phyloP scores from a whole-genome alignment of 352 stramenopile genomes.

The Phytophthora pini region DNA sequence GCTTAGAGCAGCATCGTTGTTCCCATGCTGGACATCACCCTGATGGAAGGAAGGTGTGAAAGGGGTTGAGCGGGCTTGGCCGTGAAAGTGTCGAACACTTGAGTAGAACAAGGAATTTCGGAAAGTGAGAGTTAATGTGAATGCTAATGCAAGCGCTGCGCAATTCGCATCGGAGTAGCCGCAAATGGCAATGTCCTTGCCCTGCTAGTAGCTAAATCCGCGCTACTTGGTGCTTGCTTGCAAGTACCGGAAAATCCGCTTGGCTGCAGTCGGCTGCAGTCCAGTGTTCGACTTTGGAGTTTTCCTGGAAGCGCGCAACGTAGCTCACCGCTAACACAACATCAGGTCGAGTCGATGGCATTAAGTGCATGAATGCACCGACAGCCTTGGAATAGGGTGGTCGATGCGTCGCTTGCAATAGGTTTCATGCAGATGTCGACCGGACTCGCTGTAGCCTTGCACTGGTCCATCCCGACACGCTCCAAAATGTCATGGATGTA shows the following conservation, averaged over 20 bases:
- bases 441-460: constrained; percentile 7
- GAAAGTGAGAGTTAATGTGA: no score
- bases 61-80: no score
- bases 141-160: no score
- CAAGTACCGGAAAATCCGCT: constrained; percentile 19
- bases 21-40: no score
- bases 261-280: background rate
- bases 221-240: constrained; percentile 21
- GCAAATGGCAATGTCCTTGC: no score
- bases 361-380: constrained; percentile 25
- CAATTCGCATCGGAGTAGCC: no score
- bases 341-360: constrained; percentile 22
- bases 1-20: no score
- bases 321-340: constrained; percentile 21
- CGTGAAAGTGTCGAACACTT: no score
- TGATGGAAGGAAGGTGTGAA: no score
- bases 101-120: no score
- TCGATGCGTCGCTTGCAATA: background rate
- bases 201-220: background rate
- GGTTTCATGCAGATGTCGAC: constrained; percentile 6
- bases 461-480: constrained; percentile 11
- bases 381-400: background rate
- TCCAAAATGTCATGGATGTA: constrained; percentile 14
- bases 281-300: constrained; percentile 24
- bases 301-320: constrained; percentile 31